These are phyloP conservation scores for Theileria orientalis DNA, from an alignment of 169 alveolate genomes.

Conservation along the genomic window DNA sequence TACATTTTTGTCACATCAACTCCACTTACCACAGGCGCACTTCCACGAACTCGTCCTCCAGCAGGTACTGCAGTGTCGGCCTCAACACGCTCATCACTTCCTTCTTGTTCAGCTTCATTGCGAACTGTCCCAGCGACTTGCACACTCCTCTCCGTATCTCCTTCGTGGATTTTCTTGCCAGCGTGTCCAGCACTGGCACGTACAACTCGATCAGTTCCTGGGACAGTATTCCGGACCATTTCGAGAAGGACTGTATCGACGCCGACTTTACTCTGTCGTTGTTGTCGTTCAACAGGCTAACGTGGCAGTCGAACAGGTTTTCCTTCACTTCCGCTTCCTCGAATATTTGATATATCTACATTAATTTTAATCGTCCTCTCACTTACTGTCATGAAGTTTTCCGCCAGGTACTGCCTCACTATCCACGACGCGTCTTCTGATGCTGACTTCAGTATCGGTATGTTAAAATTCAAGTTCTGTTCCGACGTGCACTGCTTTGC, in stretches of 20 bases:
- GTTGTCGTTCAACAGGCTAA: slow-evolving; percentile 32
- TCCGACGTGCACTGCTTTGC: slow-evolving; percentile 57
- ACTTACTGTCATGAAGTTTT: slow-evolving; percentile 5
- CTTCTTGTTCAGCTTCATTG: slow-evolving; percentile 22
- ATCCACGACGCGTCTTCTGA: slow-evolving; percentile 61
- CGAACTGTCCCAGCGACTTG: slow-evolving; percentile 41
- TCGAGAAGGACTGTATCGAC: slow-evolving; percentile 31
- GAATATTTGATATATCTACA: slow-evolving; percentile 33
- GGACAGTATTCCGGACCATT: slow-evolving; percentile 47
- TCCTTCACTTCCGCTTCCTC: slow-evolving; percentile 36
- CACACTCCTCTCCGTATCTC: slow-evolving; percentile 30
- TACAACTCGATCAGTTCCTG: slow-evolving; percentile 27
- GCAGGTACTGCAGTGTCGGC: slow-evolving; percentile 20
- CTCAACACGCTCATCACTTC: not conserved
- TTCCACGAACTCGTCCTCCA: slow-evolving; percentile 45
- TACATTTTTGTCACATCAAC: not conserved
- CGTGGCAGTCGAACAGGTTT: slow-evolving; percentile 35
- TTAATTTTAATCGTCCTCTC: not conserved
- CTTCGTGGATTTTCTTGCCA: slow-evolving; percentile 13
- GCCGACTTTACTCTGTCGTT: slow-evolving; percentile 45
- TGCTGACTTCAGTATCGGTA: slow-evolving; percentile 55
- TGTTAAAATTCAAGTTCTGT: slow-evolving; percentile 51
- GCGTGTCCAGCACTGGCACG: slow-evolving; percentile 33
- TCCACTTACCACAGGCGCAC: slow-evolving; percentile 54
- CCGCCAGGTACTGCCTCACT: slow-evolving; percentile 48